Conservation (phyloP, 371 early-diverging fungal species). For the Mucor mucedo region DNA sequence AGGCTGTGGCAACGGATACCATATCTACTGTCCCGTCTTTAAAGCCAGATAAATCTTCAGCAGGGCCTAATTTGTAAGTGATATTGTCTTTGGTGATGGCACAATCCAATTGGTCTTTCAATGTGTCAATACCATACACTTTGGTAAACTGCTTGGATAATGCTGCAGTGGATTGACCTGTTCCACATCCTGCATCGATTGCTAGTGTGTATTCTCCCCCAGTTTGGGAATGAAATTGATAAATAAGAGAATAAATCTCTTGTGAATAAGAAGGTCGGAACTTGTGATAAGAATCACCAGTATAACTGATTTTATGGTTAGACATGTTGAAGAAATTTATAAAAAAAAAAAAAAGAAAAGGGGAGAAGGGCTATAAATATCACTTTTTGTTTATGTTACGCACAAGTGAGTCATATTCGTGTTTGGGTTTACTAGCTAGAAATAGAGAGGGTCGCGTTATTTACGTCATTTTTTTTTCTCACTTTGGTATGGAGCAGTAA, state of each 20-base stretch:
- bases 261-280: constrained; percentile 54
- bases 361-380: background rate
- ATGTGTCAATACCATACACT: constrained; percentile 60
- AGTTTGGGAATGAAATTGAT: constrained; percentile 44
- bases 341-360: background rate
- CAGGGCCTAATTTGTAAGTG: constrained; percentile 50
- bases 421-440: background rate
- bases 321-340: background rate
- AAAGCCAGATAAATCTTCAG: constrained; percentile 46
- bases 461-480: too few relatives aligned
- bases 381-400: too few relatives aligned
- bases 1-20: constrained; percentile 63
- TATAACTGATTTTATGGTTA: constrained; percentile 14
- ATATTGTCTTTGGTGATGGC: constrained; percentile 54
- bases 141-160: constrained; percentile 50
- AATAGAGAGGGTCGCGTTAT: background rate
- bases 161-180: constrained; percentile 57
- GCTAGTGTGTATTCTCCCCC: constrained; percentile 33
- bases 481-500: too few relatives aligned
- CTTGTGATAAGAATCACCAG: constrained; percentile 20
- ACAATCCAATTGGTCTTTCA: constrained; percentile 51
- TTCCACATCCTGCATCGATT: constrained; percentile 61
- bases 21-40: constrained; percentile 50
- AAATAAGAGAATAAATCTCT: constrained; percentile 33
- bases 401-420: too few relatives aligned